Base-by-base conservation (phyloP, 139 green algal genomes). In the Closterium sp. region DNA sequence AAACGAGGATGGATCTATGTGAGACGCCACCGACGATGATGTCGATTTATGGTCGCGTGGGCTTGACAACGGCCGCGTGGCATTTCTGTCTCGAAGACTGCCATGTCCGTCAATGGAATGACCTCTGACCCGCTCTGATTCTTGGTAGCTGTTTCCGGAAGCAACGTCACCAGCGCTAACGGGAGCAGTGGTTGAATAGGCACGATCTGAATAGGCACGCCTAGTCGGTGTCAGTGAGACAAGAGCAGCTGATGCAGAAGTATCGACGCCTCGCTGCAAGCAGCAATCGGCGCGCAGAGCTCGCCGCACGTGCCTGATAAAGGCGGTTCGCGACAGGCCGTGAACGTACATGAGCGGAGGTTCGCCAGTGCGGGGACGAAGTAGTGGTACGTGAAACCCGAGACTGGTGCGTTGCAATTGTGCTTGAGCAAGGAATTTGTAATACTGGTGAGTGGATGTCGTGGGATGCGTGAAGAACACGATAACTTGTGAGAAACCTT, bases 1-100 rank as follows among this genome's bases (percentile, higher is more conserved):
- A 88, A 91, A 91, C 88, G 62, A 79, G 62, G 62, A 79, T 79
- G 62, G 62, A 79, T 79, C 62, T 2, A 79, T 79, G 62, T 79
- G 62, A 79, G 62, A 79, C 4, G 62, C 62, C 11, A 50, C 38
- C 19, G 62, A 79, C 62, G 62, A 24, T 24, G 62, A 79, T 79
- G 62, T 5, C 62, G 5, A 27, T 27, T 79, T 79, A 5, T 79
- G 62, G 17, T 27, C 19, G 19, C 62, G 62, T 24, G 62, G 62
- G 17, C 62, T 22, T 9, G 38, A 50, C 38, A 9, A 50, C 38
- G 38, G 38, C 38, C 38, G 38, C 3, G 32, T 38, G 32, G 32
- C 32, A 38, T 38, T 38, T 79, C 19, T 79, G 62, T 79, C 62
- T 79, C 19, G 62, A 27, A 27, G 17, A 79, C 17, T 79, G 27